Evolutionary conservation across 164 flowering plant genomes (phyloP).

Genomic region (Tetracentron sinense): DNA sequence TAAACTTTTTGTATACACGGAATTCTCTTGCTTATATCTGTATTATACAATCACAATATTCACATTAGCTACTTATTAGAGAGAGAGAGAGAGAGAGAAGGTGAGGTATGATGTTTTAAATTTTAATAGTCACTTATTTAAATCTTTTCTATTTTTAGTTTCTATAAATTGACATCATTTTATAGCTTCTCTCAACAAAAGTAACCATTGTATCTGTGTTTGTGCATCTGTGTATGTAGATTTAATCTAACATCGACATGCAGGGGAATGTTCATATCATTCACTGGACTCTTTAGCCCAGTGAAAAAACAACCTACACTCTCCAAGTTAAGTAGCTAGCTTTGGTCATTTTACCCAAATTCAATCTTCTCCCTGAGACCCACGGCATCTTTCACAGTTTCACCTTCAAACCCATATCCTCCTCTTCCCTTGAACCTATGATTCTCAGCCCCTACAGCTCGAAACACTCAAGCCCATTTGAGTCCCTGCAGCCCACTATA

Average conservation of each 20-base stretch:
- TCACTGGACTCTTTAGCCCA: neutral
- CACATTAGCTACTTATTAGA: no score
- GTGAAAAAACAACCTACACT: neutral
- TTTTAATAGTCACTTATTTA: no score
- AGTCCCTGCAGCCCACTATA: neutral
- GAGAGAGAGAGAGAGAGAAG: no score
- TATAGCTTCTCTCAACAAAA: no score
- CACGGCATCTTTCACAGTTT: neutral
- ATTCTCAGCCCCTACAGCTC: neutral
- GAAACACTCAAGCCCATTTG: neutral
- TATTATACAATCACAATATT: no score
- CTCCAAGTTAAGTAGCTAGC: neutral
- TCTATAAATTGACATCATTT: no score
- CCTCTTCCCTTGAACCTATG: neutral
- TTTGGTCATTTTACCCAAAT: neutral
- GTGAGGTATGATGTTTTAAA: no score
- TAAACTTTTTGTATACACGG: no score
- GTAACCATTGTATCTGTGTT: no score
- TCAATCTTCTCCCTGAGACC: neutral
- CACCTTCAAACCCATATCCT: neutral
- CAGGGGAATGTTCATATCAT: neutral
- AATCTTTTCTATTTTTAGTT: no score
- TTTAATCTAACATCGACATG: neutral
- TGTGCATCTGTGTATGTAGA: neutral
- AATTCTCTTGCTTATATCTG: no score